Evolutionary conservation across 192 early-diverging fungal species (phyloP), one percentile per base, ranked within the genome.

Genomic region (Coemansia sp.): DNA sequence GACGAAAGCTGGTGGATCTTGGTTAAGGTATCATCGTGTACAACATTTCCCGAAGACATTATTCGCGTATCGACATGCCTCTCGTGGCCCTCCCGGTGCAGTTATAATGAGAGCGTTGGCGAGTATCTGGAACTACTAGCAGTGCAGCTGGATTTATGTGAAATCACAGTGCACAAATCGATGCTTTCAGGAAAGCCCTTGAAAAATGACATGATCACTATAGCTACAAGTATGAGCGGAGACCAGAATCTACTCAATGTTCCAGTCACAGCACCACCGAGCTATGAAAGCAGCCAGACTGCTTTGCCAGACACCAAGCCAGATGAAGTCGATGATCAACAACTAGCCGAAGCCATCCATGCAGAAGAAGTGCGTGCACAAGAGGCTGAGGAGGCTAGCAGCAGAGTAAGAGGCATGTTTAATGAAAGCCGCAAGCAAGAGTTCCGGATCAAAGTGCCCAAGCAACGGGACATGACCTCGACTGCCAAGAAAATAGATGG

Each of bases 1-100:
- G 65, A 74, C 7, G 44, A 67, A 4, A 13, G 39, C 31, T 74
- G 71, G 71, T 68, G 71, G 71, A 46, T 63, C 0, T 30, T 67
- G 51, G 64, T 61, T 8, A 37, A 46, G 33, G 64, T 68, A 36
- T 44, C 61, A 7, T 52, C 61, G 53, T 58, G 65, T 38, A 75
- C 65, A 0, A 61, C 49, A 0, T 60, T 54, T 16, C 65, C 65
- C 10, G 51, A 56, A 18, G 72, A 75, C 20, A 23, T 43, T 5
- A 50, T 75, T 9, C 53, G 48, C 16, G 16, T 75, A 16, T 48
- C 38, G 11, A 50, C 60, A 2, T 55, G 45, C 6, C 33, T 74
- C 3, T 58, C 64, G 40, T 74, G 71, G 71, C 64, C 71, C 0
- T 55, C 3, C 0, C 21, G 36, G 26, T 59, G 64, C 43, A 36